Percentiles rank a stretch among this genome's conserved stretches.
phyloP scores from a whole-genome alignment of 306 rosid genomes.

The Pyrus communis region DNA sequence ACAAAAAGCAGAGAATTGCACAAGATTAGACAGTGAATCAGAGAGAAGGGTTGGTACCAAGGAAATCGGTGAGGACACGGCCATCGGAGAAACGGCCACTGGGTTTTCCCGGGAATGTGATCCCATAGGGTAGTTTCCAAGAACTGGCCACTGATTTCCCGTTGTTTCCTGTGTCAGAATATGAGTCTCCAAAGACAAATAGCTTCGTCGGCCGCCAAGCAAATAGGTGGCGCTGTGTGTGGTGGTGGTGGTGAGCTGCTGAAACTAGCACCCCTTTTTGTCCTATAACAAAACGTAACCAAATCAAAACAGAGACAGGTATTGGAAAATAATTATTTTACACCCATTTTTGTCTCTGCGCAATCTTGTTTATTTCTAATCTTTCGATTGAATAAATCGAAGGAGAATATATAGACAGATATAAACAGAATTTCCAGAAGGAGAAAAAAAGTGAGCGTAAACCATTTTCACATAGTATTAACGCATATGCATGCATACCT shows the following conservation, averaged over 20 bases:
- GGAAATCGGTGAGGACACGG: slow-evolving; percentile 45
- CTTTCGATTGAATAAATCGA: not conserved
- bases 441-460: not conserved
- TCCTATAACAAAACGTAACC: not conserved
- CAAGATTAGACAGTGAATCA: not conserved
- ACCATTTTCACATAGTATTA: not conserved
- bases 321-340: too few species aligned
- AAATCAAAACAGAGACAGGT: not conserved
- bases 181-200: slow-evolving; percentile 49
- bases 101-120: slow-evolving; percentile 53
- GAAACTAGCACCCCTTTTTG: slow-evolving; percentile 3
- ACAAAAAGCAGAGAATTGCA: not conserved
- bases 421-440: not conserved
- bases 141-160: slow-evolving; percentile 26
- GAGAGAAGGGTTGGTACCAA: slow-evolving; percentile 21
- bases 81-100: slow-evolving; percentile 51
- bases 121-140: slow-evolving; percentile 48
- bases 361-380: not conserved
- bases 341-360: not conserved
- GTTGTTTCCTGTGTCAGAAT: slow-evolving; percentile 45
- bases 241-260: not conserved
- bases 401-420: not conserved
- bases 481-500: not conserved
- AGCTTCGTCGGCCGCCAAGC: slow-evolving; percentile 26
- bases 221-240: slow-evolving; percentile 1